These are phyloP conservation scores for Pseudopyricularia cyperi DNA, from an alignment of 2,329 filamentous ascomycete species.

Conservation along the genomic window DNA sequence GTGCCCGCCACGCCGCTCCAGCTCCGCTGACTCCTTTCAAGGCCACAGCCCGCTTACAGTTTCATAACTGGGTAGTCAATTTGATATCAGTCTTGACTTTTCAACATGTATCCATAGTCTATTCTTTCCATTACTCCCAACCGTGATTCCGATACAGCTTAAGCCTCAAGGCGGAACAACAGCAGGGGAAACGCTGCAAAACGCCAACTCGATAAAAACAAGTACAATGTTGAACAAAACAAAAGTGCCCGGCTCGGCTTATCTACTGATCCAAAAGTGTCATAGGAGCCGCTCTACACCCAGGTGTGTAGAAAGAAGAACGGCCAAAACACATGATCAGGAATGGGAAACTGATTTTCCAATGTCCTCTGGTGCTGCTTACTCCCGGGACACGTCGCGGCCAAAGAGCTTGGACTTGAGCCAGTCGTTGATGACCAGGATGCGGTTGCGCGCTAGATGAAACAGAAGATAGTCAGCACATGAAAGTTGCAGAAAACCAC, in stretches of 20 bases:
- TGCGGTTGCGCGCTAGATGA: slow-evolving; percentile 78
- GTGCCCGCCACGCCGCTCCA: too few relatives aligned
- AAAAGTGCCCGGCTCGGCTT: neutral
- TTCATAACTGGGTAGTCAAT: too few relatives aligned
- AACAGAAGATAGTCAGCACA: slow-evolving; percentile 11
- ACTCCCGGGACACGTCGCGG: slow-evolving; percentile 83
- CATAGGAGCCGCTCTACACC: neutral
- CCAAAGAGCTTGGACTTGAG: slow-evolving; percentile 94
- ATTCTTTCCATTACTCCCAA: neutral
- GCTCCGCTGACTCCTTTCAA: too few relatives aligned
- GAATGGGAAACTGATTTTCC: neutral
- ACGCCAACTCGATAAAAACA: neutral
- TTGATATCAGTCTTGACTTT: too few relatives aligned
- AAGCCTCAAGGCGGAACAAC: neutral
- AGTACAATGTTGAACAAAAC: neutral
- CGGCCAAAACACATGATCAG: neutral
- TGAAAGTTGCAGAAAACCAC: slow-evolving; percentile 5
- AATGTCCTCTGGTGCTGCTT: slow-evolving; percentile 13
- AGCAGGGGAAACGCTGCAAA: neutral
- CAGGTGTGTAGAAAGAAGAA: neutral
- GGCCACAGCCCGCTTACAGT: too few relatives aligned
- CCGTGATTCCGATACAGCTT: neutral
- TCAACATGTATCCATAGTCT: neutral
- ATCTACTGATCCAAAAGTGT: neutral
- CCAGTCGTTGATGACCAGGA: slow-evolving; percentile 91